These are phyloP conservation scores for Fusarium protoensiforme DNA, from an alignment of 2,329 filamentous ascomycete genomes.

Conservation along the genomic window DNA sequence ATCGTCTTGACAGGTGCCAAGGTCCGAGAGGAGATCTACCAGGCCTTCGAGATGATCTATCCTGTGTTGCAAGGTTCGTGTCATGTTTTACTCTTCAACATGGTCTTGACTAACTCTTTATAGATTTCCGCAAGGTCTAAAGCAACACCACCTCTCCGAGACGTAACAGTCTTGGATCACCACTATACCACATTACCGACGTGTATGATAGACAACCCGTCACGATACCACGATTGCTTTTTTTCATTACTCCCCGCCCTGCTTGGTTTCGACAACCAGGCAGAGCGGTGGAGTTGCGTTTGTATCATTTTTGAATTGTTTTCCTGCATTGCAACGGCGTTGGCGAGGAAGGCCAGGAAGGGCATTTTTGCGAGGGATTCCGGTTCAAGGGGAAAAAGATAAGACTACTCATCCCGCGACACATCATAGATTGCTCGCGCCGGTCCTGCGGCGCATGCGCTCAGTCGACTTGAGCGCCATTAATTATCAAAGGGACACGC, in stretches of 20 bases:
- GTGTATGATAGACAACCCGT: constrained; percentile 57
- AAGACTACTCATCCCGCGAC: constrained; percentile 53
- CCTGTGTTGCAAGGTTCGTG: constrained; percentile 86
- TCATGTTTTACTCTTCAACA: neutral
- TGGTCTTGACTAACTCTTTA: neutral
- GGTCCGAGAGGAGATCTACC: constrained; percentile 97
- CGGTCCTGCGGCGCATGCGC: constrained; percentile 38
- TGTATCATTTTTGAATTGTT: constrained; percentile 53
- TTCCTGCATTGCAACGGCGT: constrained; percentile 70
- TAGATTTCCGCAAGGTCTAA: constrained; percentile 70
- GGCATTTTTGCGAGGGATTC: constrained; percentile 45
- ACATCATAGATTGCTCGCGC: constrained; percentile 54
- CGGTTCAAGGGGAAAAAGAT: constrained; percentile 48
- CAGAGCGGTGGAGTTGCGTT: constrained; percentile 32
- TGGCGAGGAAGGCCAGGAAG: constrained; percentile 51
- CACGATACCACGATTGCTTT: constrained; percentile 61
- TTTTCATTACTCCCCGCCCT: constrained; percentile 17
- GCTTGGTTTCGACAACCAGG: constrained; percentile 40
- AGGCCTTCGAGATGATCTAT: constrained; percentile 97
- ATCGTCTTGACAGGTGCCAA: constrained; percentile 98
- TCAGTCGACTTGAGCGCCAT: constrained; percentile 39
- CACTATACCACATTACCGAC: constrained; percentile 40
- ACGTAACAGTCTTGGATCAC: neutral
- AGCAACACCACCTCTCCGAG: constrained; percentile 15
- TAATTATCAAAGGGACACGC: constrained; percentile 46